A percentile compares a stretch with the other conserved stretches of the same genome.
Evolutionary conservation across 2,329 filamentous ascomycete genomes (phyloP).

Genomic region (Sporothrix mexicana): DNA sequence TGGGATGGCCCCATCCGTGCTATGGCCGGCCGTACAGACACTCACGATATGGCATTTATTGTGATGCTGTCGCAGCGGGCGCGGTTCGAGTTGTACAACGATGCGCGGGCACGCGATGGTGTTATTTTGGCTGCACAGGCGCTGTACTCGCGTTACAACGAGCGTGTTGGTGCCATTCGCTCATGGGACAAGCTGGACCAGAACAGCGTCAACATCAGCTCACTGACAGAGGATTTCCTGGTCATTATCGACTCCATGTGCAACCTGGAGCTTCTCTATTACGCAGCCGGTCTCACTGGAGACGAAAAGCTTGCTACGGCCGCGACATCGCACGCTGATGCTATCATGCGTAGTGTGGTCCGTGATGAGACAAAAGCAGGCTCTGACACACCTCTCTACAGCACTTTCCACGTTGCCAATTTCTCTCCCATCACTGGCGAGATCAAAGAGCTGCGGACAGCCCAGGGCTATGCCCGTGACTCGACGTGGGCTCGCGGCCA

Average conservation of each 20-base stretch:
- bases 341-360: slow-evolving; percentile 50
- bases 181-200: slow-evolving; percentile 54
- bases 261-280: slow-evolving; percentile 49
- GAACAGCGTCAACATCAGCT: slow-evolving; percentile 44
- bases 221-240: slow-evolving; percentile 46
- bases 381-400: slow-evolving; percentile 41
- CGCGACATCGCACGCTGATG: slow-evolving; percentile 50
- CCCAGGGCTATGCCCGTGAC: slow-evolving; percentile 53
- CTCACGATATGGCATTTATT: slow-evolving; percentile 62
- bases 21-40: slow-evolving; percentile 52
- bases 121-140: slow-evolving; percentile 52
- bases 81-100: slow-evolving; percentile 51
- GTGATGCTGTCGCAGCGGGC: slow-evolving; percentile 56
- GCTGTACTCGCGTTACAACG: slow-evolving; percentile 51
- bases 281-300: slow-evolving; percentile 45
- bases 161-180: slow-evolving; percentile 52
- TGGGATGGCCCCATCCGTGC: slow-evolving; percentile 49
- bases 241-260: slow-evolving; percentile 54
- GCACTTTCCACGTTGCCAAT: slow-evolving; percentile 56
- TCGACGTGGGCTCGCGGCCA: slow-evolving; percentile 61
- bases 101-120: slow-evolving; percentile 46
- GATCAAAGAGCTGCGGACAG: slow-evolving; percentile 54
- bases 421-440: slow-evolving; percentile 52
- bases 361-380: slow-evolving; percentile 44
- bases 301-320: slow-evolving; percentile 40